Evolutionary conservation across 495 filamentous ascomycete genomes (phyloP), one percentile per base, ranked within the genome.

Genomic region (Penicillium cinerascens): DNA sequence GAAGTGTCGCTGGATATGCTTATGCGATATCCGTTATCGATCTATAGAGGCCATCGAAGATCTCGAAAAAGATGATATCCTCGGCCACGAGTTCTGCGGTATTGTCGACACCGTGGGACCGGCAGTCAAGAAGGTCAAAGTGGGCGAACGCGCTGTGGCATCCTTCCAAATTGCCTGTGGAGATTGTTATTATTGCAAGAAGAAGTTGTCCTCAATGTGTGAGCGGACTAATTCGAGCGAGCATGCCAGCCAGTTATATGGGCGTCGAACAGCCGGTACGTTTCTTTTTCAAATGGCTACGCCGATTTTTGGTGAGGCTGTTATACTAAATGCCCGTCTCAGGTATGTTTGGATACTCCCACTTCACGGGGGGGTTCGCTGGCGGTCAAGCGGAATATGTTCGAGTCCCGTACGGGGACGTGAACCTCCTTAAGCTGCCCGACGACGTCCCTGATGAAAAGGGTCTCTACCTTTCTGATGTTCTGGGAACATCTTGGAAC

Each of bases 41-140:
- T 38, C 36, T 38, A 2, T 44, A 59, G 56, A 47, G 21, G 51
- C 49, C 18, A 52, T 59, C 38, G 52, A 52, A 42, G 52, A 59
- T 42, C 53, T 59, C 26, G 52, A 45, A 26, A 45, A 45, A 45
- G 43, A 26, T 45, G 43, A 45, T 45, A 45, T 45, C 16, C 43
- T 45, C 26, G 43, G 43, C 26, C 43, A 45, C 43, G 43, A 45
- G 26, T 45, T 45, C 43, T 45, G 43, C 43, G 43, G 43, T 35
- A 6, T 45, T 35, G 6, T 45, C 16, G 1, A 15, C 21, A 45
- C 26, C 16, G 43, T 45, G n/a, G 43, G 43, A 3, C 43, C 43
- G 26, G 43, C 25, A 35, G 43, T 45, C 1, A 45, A 45, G 26
- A 45, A 21, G 26, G 43, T 45, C 35, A 45, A 45, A 45, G 43